Evolutionary conservation across 495 filamentous ascomycete species (phyloP).

Genomic region (Niebla homalea): DNA sequence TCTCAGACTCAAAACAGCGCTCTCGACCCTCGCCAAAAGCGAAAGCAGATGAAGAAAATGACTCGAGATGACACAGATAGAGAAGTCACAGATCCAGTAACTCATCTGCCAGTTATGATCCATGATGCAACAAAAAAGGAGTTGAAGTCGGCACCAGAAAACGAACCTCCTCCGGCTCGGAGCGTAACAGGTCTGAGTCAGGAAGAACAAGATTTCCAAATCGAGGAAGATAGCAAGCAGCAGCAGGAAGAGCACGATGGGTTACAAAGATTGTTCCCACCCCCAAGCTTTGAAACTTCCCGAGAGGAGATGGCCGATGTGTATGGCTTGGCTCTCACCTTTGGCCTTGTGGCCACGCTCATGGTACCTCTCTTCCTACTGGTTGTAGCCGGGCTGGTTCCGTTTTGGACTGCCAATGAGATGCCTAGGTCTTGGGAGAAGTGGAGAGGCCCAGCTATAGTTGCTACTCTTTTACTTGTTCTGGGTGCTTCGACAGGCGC

Average conservation of each 20-base stretch:
- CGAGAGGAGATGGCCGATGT: slow-evolving; percentile 33
- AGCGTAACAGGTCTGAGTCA: slow-evolving; percentile 34
- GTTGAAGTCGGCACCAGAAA: slow-evolving; percentile 40
- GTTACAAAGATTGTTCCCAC: slow-evolving; percentile 49
- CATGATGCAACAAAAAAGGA: slow-evolving; percentile 52
- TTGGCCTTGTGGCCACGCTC: slow-evolving; percentile 27
- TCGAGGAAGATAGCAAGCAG: slow-evolving; percentile 34
- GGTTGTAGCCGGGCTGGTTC: neutral
- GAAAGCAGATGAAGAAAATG: slow-evolving; percentile 44
- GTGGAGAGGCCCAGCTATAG: slow-evolving; percentile 14
- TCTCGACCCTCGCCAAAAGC: slow-evolving; percentile 41
- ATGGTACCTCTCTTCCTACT: slow-evolving; percentile 17
- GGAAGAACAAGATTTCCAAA: slow-evolving; percentile 30
- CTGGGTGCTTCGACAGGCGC: slow-evolving; percentile 20
- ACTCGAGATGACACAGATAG: slow-evolving; percentile 42
- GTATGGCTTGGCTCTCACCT: slow-evolving; percentile 32
- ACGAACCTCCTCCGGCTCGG: slow-evolving; percentile 32
- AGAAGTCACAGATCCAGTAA: slow-evolving; percentile 60
- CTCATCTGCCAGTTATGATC: slow-evolving; percentile 49
- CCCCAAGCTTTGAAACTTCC: slow-evolving; percentile 39
- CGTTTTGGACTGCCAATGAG: neutral
- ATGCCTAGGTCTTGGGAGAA: neutral
- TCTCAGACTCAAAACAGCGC: slow-evolving; percentile 34
- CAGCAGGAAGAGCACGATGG: slow-evolving; percentile 32
- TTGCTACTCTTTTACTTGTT: slow-evolving; percentile 14